Evolutionary conservation across 2,329 filamentous ascomycete genomes (phyloP).

Genomic region (Cercospora nicotianae): DNA sequence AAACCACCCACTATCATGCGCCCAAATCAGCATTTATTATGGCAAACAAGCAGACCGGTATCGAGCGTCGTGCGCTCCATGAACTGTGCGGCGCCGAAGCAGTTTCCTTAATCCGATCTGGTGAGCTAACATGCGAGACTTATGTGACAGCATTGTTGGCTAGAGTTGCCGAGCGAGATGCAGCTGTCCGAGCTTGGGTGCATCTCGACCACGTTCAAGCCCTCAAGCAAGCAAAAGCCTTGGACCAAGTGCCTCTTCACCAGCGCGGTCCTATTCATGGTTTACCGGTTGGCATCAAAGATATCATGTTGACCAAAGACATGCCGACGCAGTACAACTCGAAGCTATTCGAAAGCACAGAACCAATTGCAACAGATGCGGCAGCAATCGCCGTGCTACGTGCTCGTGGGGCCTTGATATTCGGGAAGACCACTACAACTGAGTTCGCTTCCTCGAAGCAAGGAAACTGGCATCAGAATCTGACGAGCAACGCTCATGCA

Average conservation of each 20-base stretch:
- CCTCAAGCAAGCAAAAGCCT: conserved; percentile 45
- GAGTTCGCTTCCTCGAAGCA: conserved; percentile 60
- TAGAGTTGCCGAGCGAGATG: conserved; percentile 48
- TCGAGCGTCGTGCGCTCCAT: background rate
- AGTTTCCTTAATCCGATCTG: conserved; percentile 36
- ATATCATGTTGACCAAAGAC: conserved; percentile 58
- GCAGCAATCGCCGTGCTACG: conserved; percentile 54
- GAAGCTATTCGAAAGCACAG: conserved; percentile 51
- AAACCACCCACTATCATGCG: background rate
- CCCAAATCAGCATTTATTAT: background rate
- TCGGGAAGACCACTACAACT: conserved; percentile 61
- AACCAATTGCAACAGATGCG: conserved; percentile 52
- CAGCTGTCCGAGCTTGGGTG: conserved; percentile 52
- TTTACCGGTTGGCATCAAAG: conserved; percentile 58
- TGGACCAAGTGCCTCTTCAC: conserved; percentile 41
- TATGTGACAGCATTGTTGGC: conserved; percentile 51
- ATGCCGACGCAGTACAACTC: conserved; percentile 61
- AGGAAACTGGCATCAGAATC: conserved; percentile 41
- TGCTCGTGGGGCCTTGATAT: conserved; percentile 57
- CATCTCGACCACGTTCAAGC: conserved; percentile 50
- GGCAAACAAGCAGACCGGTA: background rate
- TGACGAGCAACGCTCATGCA: conserved; percentile 58
- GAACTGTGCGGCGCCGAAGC: background rate
- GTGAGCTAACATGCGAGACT: conserved; percentile 49
- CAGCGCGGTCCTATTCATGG: conserved; percentile 58